These are phyloP conservation scores for Hirsutella rhossiliensis DNA, from an alignment of 2,329 filamentous ascomycete species.

Conservation along the genomic window DNA sequence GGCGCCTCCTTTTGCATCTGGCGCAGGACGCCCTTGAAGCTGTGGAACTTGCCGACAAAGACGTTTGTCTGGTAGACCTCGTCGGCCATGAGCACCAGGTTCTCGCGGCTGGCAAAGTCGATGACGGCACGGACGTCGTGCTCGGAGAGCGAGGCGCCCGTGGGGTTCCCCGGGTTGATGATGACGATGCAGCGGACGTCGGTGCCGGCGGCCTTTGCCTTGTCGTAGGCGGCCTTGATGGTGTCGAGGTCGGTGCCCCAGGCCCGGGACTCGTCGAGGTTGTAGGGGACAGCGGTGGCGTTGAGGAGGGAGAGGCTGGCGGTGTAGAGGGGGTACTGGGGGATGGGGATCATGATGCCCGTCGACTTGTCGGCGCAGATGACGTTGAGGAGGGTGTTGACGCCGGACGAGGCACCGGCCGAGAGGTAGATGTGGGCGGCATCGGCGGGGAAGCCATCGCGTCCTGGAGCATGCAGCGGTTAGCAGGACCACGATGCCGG, in stretches of 20 bases:
- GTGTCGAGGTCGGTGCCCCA: slow-evolving; percentile 83
- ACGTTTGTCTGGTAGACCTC: slow-evolving; percentile 99
- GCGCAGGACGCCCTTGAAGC: slow-evolving; percentile 84
- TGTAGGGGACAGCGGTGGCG: slow-evolving; percentile 82
- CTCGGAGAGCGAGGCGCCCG: slow-evolving; percentile 71
- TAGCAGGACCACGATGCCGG: not conserved
- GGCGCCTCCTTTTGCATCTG: slow-evolving; percentile 64
- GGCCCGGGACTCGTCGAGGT: slow-evolving; percentile 71
- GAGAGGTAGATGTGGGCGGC: slow-evolving; percentile 80
- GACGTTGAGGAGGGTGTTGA: slow-evolving; percentile 84
- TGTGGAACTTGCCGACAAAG: slow-evolving; percentile 86
- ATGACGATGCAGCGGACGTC: slow-evolving; percentile 90
- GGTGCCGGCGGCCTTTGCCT: slow-evolving; percentile 63
- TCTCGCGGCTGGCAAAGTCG: slow-evolving; percentile 73
- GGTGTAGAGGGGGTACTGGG: slow-evolving; percentile 96
- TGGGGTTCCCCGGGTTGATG: slow-evolving; percentile 98
- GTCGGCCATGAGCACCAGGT: slow-evolving; percentile 83
- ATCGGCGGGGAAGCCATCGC: slow-evolving; percentile 80
- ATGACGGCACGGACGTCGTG: slow-evolving; percentile 76
- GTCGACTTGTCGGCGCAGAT: slow-evolving; percentile 68
- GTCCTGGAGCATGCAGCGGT: slow-evolving; percentile 31
- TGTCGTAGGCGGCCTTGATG: slow-evolving; percentile 61
- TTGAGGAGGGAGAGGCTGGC: slow-evolving; percentile 80
- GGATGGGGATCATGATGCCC: slow-evolving; percentile 87
- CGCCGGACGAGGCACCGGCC: slow-evolving; percentile 82